Percentiles rank a stretch among this genome's conserved stretches.
Evolutionary conservation across 208 protist genomes (phyloP).

Genomic region (Crithidia bombi): DNA sequence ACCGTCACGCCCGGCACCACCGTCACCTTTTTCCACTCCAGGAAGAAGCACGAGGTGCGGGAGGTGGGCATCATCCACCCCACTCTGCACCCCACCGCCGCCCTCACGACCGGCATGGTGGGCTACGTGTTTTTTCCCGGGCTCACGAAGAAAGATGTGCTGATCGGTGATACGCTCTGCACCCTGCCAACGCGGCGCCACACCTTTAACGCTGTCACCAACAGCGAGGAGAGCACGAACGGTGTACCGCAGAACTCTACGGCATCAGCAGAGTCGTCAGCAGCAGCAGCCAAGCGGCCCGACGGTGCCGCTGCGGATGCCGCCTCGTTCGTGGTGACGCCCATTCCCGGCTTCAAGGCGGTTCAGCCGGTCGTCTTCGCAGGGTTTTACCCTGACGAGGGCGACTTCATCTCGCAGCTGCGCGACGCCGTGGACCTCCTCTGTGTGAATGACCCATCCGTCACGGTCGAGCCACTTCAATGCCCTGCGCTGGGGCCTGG

Average conservation of each 20-base stretch:
- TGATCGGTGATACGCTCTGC: constrained; percentile 96
- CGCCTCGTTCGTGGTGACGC: constrained; percentile 24
- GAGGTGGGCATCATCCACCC: constrained; percentile 96
- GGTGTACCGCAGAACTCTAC: background rate
- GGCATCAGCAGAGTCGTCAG: background rate
- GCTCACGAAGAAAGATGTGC: constrained; percentile 83
- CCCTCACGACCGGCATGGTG: constrained; percentile 94
- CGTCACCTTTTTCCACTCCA: constrained; percentile 67
- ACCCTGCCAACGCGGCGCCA: constrained; percentile 59
- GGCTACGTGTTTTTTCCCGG: constrained; percentile 94
- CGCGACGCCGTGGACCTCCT: constrained; percentile 92
- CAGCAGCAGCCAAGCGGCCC: background rate
- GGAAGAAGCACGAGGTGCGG: constrained; percentile 78
- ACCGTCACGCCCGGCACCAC: constrained; percentile 79
- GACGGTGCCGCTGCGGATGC: background rate
- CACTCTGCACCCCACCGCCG: constrained; percentile 77
- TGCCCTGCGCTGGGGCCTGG: constrained; percentile 92
- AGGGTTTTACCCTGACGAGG: constrained; percentile 95
- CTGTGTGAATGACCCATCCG: constrained; percentile 94
- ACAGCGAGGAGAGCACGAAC: background rate
- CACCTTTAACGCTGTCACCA: constrained; percentile 41
- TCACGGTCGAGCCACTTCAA: constrained; percentile 84
- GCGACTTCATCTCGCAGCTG: constrained; percentile 83
- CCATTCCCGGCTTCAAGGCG: constrained; percentile 73
- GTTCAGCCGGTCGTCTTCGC: constrained; percentile 95